phyloP scores from a whole-genome alignment of 495 filamentous ascomycete species.

The Penicillium ochrochloron region DNA sequence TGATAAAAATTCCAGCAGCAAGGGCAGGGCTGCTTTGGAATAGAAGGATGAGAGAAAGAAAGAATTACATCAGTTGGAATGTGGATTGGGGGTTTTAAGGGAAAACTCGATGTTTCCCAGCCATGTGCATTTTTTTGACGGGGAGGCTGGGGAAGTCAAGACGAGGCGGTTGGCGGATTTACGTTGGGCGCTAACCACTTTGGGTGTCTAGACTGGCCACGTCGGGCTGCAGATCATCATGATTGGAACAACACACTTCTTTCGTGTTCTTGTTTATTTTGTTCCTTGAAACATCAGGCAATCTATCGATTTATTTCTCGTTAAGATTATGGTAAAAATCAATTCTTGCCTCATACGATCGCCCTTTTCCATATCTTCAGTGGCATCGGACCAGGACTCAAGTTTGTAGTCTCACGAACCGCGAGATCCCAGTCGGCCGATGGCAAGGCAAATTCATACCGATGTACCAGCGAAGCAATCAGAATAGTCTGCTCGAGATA shows the following conservation, averaged over 20 bases:
- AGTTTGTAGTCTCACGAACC: constrained; percentile 31
- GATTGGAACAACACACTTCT: constrained; percentile 5
- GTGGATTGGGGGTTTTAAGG: constrained; percentile 24
- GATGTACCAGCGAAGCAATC: constrained; percentile 41
- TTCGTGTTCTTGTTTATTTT: background rate
- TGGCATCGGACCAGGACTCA: constrained; percentile 34
- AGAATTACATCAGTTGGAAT: constrained; percentile 18
- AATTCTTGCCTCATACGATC: background rate
- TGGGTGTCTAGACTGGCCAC: background rate
- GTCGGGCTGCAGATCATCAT: background rate
- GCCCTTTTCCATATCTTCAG: constrained; percentile 33
- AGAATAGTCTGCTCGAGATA: constrained; percentile 45
- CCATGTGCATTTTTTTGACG: constrained; percentile 29
- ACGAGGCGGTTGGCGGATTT: constrained; percentile 4
- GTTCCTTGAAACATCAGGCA: background rate
- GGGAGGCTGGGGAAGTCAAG: constrained; percentile 26
- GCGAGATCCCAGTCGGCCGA: constrained; percentile 30
- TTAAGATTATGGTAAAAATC: background rate
- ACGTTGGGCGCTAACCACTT: constrained; percentile 7
- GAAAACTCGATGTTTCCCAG: constrained; percentile 26
- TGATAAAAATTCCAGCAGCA: constrained; percentile 1
- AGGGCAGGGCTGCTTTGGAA: constrained; percentile 8
- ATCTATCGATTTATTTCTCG: no score
- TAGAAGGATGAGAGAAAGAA: constrained; percentile 14
- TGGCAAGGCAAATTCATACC: constrained; percentile 44